Percentiles rank a stretch among this genome's conserved stretches.
phyloP scores from a whole-genome alignment of 176 grass and related monocot species.

The Oryza meyeriana region DNA sequence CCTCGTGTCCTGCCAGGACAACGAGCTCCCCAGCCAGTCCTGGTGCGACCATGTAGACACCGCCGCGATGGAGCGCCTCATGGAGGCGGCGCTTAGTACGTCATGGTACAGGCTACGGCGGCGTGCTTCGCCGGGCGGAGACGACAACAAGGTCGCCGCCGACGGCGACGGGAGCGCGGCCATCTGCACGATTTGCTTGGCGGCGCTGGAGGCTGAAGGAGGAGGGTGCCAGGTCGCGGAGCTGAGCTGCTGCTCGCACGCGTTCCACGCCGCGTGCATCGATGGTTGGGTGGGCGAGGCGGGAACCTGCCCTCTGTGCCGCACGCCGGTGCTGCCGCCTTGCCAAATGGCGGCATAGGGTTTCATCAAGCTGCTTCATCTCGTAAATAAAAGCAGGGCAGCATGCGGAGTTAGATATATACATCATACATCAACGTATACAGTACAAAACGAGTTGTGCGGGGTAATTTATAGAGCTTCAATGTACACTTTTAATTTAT shows the following conservation, averaged over 20 bases:
- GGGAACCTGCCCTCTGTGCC: slow-evolving; percentile 52
- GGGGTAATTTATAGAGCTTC: no score
- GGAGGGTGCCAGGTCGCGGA: not conserved
- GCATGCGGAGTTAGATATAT: no score
- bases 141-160: not conserved
- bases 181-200: slow-evolving; percentile 50
- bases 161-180: not conserved
- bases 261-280: slow-evolving; percentile 45
- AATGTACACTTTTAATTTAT: not conserved
- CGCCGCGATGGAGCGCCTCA: slow-evolving; percentile 19
- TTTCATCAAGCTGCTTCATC: not conserved
- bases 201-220: slow-evolving; percentile 2
- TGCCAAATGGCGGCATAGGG: not conserved
- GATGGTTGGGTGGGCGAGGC: slow-evolving; percentile 27
- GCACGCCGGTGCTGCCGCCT: slow-evolving; percentile 7
- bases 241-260: slow-evolving; percentile 40
- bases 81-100: not conserved
- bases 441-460: not conserved
- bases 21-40: slow-evolving; percentile 2
- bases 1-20: slow-evolving; percentile 22
- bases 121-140: not conserved
- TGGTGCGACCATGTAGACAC: slow-evolving; percentile 6
- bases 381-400: no score
- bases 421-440: not conserved
- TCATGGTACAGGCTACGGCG: slow-evolving; percentile 5